Conservation (phyloP, 2,329 filamentous ascomycete genomes). For the Aspergillus cejpii region DNA sequence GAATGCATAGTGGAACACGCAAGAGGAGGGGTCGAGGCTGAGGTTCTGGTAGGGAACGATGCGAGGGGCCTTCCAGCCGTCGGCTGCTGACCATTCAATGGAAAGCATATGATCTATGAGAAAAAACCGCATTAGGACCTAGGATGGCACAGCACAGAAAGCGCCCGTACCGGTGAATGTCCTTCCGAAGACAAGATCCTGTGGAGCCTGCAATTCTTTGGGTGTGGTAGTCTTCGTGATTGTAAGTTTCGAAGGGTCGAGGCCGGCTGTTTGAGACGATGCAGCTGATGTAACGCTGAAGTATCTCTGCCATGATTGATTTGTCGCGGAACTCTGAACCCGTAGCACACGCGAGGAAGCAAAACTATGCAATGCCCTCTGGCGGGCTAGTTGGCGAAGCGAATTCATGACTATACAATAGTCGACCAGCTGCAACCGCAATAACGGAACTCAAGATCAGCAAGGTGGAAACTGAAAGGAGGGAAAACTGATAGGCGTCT, state of each 20-base stretch:
- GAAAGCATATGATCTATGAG: constrained; percentile 87
- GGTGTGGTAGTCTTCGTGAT: constrained; percentile 70
- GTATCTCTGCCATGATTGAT: constrained; percentile 43
- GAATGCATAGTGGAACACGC: constrained; percentile 98
- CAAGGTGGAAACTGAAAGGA: background rate
- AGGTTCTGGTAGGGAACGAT: constrained; percentile 97
- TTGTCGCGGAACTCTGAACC: constrained; percentile 21
- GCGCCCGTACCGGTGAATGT: constrained; percentile 69
- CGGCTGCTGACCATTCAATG: constrained; percentile 79
- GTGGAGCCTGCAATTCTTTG: constrained; percentile 64
- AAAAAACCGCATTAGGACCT: constrained; percentile 16
- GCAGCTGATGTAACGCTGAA: constrained; percentile 40
- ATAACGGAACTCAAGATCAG: background rate
- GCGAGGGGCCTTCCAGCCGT: constrained; percentile 74
- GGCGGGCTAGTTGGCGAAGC: constrained; percentile 32
- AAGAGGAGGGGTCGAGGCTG: constrained; percentile 88
- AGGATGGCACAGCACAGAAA: background rate
- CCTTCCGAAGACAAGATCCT: constrained; percentile 82
- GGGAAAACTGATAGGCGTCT: constrained; percentile 1
- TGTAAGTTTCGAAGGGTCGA: constrained; percentile 70
- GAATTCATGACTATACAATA: constrained; percentile 26
- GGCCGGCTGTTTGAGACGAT: constrained; percentile 48
- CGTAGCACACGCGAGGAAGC: constrained; percentile 19
- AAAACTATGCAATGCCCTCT: constrained; percentile 23
- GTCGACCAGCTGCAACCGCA: background rate